Conservation (phyloP, 2,329 filamentous ascomycete species). For the Nothophoma quercina region DNA sequence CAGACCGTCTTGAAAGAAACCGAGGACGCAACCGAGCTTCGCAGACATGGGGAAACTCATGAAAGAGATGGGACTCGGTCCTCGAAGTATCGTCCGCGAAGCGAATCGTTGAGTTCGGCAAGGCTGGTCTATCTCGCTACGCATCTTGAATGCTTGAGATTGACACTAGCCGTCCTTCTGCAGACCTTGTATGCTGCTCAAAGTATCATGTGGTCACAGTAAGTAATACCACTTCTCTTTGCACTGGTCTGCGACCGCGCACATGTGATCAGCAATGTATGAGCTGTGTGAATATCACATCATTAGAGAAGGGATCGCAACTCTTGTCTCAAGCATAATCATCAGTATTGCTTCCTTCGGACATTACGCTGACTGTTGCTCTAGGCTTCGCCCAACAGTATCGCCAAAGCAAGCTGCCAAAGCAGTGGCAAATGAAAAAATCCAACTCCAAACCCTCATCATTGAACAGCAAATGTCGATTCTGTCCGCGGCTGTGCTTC, state of each 20-base stretch:
- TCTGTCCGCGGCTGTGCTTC: constrained; percentile 30
- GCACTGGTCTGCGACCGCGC: no score
- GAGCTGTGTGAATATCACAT: no score
- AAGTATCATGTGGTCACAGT: constrained; percentile 50
- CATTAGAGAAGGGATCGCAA: no score
- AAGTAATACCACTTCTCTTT: no score
- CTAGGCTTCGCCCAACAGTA: constrained; percentile 40
- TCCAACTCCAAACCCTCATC: constrained; percentile 48
- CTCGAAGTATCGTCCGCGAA: neutral
- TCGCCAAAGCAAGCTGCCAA: constrained; percentile 42
- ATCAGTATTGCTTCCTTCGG: no score
- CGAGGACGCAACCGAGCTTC: constrained; percentile 28
- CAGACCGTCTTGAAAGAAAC: constrained; percentile 39
- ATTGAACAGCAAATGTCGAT: constrained; percentile 51
- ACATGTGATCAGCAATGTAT: no score
- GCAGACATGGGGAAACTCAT: constrained; percentile 6
- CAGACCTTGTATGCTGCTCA: constrained; percentile 50
- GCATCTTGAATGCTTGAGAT: constrained; percentile 46
- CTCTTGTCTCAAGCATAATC: no score
- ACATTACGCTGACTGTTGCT: neutral
- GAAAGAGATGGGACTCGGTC: constrained; percentile 6
- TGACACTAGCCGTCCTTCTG: constrained; percentile 48
- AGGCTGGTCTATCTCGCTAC: constrained; percentile 43
- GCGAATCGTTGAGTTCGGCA: constrained; percentile 1
- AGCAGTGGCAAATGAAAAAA: constrained; percentile 46